A percentile compares a stretch with the other conserved stretches of the same genome.
phyloP scores from a whole-genome alignment of 192 early-diverging fungal species.

The Rhizoclosmatium globosum region DNA sequence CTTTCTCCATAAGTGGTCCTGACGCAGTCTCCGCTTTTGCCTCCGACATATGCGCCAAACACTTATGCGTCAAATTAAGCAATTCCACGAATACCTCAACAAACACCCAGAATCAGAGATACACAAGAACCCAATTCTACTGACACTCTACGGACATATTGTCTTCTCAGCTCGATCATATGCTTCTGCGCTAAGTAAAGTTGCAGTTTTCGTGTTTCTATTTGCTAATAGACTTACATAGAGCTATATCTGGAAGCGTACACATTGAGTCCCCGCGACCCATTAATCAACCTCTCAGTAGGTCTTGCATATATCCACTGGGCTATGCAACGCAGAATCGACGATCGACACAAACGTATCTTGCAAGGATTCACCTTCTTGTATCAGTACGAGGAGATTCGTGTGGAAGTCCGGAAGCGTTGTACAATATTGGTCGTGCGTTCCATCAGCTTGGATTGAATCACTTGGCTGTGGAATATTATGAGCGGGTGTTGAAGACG shows the following conservation, averaged over 20 bases:
- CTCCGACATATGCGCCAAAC: conserved; percentile 59
- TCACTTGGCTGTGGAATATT: conserved; percentile 87
- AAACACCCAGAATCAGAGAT: conserved; percentile 33
- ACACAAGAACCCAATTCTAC: conserved; percentile 53
- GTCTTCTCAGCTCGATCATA: conserved; percentile 62
- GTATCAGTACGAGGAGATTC: conserved; percentile 65
- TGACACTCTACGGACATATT: conserved; percentile 70
- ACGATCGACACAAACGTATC: conserved; percentile 76
- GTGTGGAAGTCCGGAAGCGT: conserved; percentile 63
- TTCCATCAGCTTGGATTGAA: conserved; percentile 87
- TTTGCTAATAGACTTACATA: too few relatives aligned
- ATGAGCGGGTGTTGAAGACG: conserved; percentile 71
- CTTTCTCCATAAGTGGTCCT: too few relatives aligned
- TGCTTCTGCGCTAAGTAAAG: conserved; percentile 60
- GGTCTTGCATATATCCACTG: conserved; percentile 70
- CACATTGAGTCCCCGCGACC: conserved; percentile 67
- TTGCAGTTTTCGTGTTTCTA: too few relatives aligned
- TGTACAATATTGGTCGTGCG: conserved; percentile 88
- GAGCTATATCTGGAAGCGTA: conserved; percentile 65
- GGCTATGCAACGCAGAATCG: conserved; percentile 72
- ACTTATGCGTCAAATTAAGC: conserved; percentile 61
- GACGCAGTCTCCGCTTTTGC: conserved; percentile 56
- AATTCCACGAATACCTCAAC: conserved; percentile 45
- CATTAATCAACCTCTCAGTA: conserved; percentile 69
- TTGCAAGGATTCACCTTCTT: conserved; percentile 71